Evolutionary conservation across 345 rosid genomes (phyloP).

Genomic region (Gossypium bickii): DNA sequence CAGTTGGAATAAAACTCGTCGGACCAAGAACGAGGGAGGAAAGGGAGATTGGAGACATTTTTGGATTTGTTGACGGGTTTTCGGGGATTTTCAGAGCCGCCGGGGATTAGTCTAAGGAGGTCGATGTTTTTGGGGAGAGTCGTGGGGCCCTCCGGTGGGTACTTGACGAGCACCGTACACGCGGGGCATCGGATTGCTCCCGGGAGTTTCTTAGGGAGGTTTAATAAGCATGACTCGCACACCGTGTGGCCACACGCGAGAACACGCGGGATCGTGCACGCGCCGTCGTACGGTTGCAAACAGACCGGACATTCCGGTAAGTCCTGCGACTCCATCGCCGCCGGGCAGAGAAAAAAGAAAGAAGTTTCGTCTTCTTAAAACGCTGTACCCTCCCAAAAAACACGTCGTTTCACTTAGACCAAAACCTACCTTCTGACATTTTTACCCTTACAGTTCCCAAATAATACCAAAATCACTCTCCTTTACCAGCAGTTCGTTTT

Average conservation of each 20-base stretch:
- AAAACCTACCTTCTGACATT: neutral
- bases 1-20: constrained; percentile 57
- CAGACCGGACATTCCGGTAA: constrained; percentile 93
- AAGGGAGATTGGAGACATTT: constrained; percentile 21
- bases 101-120: constrained; percentile 49
- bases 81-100: constrained; percentile 13
- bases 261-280: constrained; percentile 62
- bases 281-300: constrained; percentile 60
- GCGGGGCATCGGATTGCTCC: constrained; percentile 80
- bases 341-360: neutral
- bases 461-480: neutral
- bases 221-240: constrained; percentile 69
- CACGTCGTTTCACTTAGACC: neutral
- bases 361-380: neutral
- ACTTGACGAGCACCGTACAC: constrained; percentile 79
- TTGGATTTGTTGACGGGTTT: constrained; percentile 14
- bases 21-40: constrained; percentile 56
- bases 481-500: neutral
- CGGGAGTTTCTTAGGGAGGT: constrained; percentile 56
- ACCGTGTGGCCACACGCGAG: constrained; percentile 77
- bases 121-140: constrained; percentile 84
- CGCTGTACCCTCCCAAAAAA: neutral
- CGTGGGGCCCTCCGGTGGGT: constrained; percentile 64
- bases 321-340: constrained; percentile 34
- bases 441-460: neutral